These are phyloP conservation scores for Penicillium cataractarum DNA, from an alignment of 495 filamentous ascomycete species.

Conservation along the genomic window DNA sequence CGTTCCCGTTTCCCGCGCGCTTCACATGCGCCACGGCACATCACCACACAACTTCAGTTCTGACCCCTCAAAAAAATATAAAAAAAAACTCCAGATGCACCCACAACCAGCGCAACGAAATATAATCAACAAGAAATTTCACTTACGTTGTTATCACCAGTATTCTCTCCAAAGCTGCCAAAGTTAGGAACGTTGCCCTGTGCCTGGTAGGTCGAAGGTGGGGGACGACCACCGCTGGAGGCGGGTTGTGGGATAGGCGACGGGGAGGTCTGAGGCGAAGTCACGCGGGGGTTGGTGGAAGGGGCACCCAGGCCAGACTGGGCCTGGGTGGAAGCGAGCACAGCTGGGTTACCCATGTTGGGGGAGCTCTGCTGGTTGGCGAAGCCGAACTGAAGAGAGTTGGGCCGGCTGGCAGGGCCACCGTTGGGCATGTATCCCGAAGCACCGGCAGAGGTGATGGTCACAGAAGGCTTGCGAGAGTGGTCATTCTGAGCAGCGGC, in stretches of 20 bases:
- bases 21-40: slow-evolving; percentile 9
- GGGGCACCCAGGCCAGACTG: slow-evolving; percentile 63
- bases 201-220: slow-evolving; percentile 65
- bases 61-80: slow-evolving; percentile 1
- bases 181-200: slow-evolving; percentile 71
- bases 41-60: not conserved
- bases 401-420: slow-evolving; percentile 61
- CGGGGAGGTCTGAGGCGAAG: slow-evolving; percentile 76
- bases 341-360: slow-evolving; percentile 55
- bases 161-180: slow-evolving; percentile 70
- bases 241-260: slow-evolving; percentile 87
- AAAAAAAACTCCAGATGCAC: slow-evolving; percentile 16
- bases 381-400: slow-evolving; percentile 78
- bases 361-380: slow-evolving; percentile 67
- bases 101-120: not conserved
- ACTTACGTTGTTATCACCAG: slow-evolving; percentile 72
- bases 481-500: slow-evolving; percentile 69
- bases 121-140: not conserved
- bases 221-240: slow-evolving; percentile 82
- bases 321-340: slow-evolving; percentile 49
- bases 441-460: slow-evolving; percentile 78
- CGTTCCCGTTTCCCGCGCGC: slow-evolving; percentile 1
- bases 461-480: slow-evolving; percentile 80
- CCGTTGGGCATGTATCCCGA: slow-evolving; percentile 78
- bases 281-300: slow-evolving; percentile 63